Evolutionary conservation across 805 yeast species (phyloP), one percentile per base, ranked within the genome.

Genomic region (Candida ulmi): DNA sequence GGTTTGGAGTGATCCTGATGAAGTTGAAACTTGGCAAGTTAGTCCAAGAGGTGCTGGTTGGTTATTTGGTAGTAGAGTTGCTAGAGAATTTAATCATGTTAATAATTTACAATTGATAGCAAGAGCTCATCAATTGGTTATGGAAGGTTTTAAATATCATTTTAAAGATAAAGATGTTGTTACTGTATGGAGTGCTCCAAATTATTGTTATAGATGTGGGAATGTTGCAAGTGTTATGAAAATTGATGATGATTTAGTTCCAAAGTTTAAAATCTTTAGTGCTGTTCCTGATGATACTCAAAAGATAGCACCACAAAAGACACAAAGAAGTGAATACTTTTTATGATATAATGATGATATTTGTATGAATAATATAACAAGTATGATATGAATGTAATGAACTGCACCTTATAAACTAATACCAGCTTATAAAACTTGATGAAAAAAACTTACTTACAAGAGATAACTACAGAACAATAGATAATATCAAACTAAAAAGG

Each of bases 11-110:
- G 99, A 91, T 58, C 99, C 99, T 2, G 98, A 91, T 60, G 90
- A 90, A 55, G 96, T 90, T 33, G 96, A 88, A 52, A 87, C 96
- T 11, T 91, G 99, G 99, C 96, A 95, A 17, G 96, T 93, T 17
- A 83, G 95, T 21, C 96, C 97, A 25, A 76, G 99, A 57, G 99
- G 99, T 45, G 99, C 99, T 0, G 99, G 99, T 11, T 91, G 98
- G 98, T 66, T 91, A 38, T 91, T 91, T 61, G 99, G 99, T 18
- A 77, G 88, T 33, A 83, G 84, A 60, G 97, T 93, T 18, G 93
- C 96, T 15, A 69, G 96, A 42, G 98, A 93, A 62, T 93, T 93
- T 66, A 93, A 91, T 65, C 95, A 93, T 62, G 95, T 91, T 40
- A 91, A 93, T 60, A 88, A 88, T 48, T 69, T 93, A 45, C 78